Evolutionary conservation across 2,329 filamentous ascomycete species (phyloP).

Genomic region (Penicillium sp.): DNA sequence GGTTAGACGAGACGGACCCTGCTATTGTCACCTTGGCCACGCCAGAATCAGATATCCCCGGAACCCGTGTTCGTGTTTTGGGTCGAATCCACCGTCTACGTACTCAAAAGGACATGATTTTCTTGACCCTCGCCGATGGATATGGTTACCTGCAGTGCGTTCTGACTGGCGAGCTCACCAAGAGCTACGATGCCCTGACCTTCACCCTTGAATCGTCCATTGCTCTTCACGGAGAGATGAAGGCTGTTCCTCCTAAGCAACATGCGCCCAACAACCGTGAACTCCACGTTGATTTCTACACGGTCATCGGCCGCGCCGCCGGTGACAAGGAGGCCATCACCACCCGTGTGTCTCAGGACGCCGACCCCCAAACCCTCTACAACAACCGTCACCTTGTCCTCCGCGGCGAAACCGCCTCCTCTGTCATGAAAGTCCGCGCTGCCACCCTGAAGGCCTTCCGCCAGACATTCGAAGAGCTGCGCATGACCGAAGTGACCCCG

Average conservation of each 20-base stretch:
- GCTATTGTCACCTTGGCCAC: constrained; percentile 60
- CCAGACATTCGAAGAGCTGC: constrained; percentile 75
- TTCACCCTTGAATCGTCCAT: constrained; percentile 88
- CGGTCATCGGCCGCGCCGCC: constrained; percentile 76
- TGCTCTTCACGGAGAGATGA: constrained; percentile 81
- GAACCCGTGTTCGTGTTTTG: constrained; percentile 76
- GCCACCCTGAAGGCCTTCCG: constrained; percentile 81
- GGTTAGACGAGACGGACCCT: constrained; percentile 72
- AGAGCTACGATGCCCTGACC: constrained; percentile 88
- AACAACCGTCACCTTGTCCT: constrained; percentile 85
- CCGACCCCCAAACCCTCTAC: constrained; percentile 74
- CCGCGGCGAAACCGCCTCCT: constrained; percentile 80
- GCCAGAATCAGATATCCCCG: constrained; percentile 62
- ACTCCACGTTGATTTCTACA: constrained; percentile 88
- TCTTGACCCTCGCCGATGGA: constrained; percentile 84
- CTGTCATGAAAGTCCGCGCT: constrained; percentile 85
- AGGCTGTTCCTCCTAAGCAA: constrained; percentile 75
- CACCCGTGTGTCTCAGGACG: constrained; percentile 73
- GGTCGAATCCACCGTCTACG: constrained; percentile 83
- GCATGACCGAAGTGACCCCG: constrained; percentile 81
- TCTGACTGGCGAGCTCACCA: constrained; percentile 78
- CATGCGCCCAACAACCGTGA: constrained; percentile 84
- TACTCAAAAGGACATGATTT: constrained; percentile 82
- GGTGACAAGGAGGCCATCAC: constrained; percentile 90
- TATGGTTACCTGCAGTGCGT: constrained; percentile 86